Percentiles rank a stretch among this genome's conserved stretches.
phyloP scores from a whole-genome alignment of 108 stramenopile species.

The Phaeodactylum tricornutum region DNA sequence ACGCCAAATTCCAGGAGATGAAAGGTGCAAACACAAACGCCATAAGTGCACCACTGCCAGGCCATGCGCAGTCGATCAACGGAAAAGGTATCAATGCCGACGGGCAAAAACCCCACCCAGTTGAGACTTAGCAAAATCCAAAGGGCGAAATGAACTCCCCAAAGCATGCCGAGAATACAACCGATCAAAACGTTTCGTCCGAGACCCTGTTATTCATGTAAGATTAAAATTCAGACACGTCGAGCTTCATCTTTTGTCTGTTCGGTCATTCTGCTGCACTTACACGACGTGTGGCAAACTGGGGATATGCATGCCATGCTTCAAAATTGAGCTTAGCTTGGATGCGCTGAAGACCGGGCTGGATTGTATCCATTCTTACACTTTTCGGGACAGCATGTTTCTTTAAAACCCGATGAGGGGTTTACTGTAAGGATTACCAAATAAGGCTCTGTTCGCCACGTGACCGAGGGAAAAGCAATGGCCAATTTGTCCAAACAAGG shows the following conservation, averaged over 20 bases:
- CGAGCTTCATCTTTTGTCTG: constrained; percentile 1
- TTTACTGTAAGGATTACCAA: too few species aligned
- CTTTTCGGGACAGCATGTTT: too few species aligned
- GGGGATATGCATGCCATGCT: constrained; percentile 41
- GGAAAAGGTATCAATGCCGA: constrained; percentile 6
- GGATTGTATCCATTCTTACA: background rate
- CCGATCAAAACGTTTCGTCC: background rate
- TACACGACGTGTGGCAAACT: constrained; percentile 23
- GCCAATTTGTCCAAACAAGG: too few species aligned
- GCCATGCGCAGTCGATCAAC: constrained; percentile 17
- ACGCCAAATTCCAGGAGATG: constrained; percentile 80
- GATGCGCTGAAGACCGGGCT: constrained; percentile 11
- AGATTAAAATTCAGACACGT: constrained; percentile 3
- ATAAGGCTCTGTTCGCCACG: too few species aligned
- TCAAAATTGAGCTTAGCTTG: constrained; percentile 55
- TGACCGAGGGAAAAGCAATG: too few species aligned
- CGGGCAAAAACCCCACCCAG: background rate
- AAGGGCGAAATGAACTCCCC: constrained; percentile 30
- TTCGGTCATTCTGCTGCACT: background rate
- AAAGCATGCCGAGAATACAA: constrained; percentile 15
- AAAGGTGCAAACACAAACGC: constrained; percentile 50
- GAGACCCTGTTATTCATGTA: background rate
- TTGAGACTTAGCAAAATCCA: constrained; percentile 12
- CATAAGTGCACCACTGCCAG: constrained; percentile 68
- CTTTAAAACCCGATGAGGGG: too few species aligned